Conservation (phyloP, 495 filamentous ascomycete genomes). For the Podospora appendiculata region DNA sequence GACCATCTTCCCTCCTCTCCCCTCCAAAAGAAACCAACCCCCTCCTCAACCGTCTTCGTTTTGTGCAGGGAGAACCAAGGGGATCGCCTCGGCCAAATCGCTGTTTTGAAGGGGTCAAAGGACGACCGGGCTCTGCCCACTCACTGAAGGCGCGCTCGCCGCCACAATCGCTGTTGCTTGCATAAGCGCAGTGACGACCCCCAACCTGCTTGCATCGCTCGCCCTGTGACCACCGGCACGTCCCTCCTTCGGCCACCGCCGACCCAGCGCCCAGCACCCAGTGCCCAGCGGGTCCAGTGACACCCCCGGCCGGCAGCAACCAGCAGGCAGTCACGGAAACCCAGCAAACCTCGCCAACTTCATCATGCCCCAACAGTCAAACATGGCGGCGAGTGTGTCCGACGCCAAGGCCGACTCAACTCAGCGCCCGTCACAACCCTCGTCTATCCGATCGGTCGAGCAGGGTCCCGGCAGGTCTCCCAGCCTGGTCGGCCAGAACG, state of each 20-base stretch:
- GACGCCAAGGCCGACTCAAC: constrained; percentile 28
- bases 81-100: constrained; percentile 8
- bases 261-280: neutral
- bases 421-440: constrained; percentile 34
- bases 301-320: too few species aligned
- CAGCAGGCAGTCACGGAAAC: too few species aligned
- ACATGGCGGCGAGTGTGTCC: constrained; percentile 18
- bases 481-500: constrained; percentile 31
- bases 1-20: neutral
- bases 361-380: neutral
- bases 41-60: constrained; percentile 1
- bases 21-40: neutral
- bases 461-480: constrained; percentile 26
- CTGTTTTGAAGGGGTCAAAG: constrained; percentile 20
- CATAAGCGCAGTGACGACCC: constrained; percentile 24
- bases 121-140: constrained; percentile 19
- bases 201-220: constrained; percentile 12
- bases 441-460: constrained; percentile 39
- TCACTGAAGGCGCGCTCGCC: constrained; percentile 23
- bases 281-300: too few species aligned
- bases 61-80: constrained; percentile 1
- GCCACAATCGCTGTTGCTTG: constrained; percentile 24
- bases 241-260: neutral
- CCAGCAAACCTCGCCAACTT: too few species aligned
- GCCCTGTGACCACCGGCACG: constrained; percentile 1